Conservation (phyloP, 495 filamentous ascomycete species). For the Trichoderma asperelloides region DNA sequence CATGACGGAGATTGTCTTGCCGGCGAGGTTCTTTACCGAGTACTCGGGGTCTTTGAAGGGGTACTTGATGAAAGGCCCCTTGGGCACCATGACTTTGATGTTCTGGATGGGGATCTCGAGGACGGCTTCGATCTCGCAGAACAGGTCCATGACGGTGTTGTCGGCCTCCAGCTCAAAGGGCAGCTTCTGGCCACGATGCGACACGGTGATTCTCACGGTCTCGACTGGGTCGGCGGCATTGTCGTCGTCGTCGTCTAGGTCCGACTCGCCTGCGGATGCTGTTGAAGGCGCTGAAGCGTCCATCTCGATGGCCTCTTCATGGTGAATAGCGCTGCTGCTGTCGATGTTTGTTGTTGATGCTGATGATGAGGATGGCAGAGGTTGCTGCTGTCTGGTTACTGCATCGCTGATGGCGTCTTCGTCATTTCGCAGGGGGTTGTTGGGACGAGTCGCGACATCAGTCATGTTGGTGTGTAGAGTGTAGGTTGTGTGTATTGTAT, state of each 20-base stretch:
- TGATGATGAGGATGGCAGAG: background rate
- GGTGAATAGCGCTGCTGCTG: background rate
- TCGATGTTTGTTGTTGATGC: background rate
- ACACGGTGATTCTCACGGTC: constrained; percentile 40
- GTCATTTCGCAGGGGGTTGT: background rate
- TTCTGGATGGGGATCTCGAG: constrained; percentile 58
- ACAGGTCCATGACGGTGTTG: constrained; percentile 55
- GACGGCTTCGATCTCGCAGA: constrained; percentile 37
- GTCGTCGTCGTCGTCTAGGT: background rate
- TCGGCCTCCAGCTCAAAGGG: constrained; percentile 33
- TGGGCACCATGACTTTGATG: constrained; percentile 67
- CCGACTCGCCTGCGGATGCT: background rate
- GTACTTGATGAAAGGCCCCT: constrained; percentile 57
- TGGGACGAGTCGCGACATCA: background rate
- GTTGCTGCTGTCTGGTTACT: background rate
- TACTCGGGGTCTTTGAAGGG: constrained; percentile 26
- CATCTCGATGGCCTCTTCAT: background rate
- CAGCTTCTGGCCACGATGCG: constrained; percentile 46
- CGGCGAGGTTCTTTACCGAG: constrained; percentile 39
- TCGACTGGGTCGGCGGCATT: background rate
- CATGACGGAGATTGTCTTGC: constrained; percentile 55
- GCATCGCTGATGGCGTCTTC: background rate
- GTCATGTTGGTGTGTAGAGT: background rate
- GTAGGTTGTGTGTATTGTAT: background rate
- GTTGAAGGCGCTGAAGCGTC: background rate